These are phyloP conservation scores for Nidularia pulvinata DNA, from an alignment of 768 basidiomycete genomes.

Conservation along the genomic window DNA sequence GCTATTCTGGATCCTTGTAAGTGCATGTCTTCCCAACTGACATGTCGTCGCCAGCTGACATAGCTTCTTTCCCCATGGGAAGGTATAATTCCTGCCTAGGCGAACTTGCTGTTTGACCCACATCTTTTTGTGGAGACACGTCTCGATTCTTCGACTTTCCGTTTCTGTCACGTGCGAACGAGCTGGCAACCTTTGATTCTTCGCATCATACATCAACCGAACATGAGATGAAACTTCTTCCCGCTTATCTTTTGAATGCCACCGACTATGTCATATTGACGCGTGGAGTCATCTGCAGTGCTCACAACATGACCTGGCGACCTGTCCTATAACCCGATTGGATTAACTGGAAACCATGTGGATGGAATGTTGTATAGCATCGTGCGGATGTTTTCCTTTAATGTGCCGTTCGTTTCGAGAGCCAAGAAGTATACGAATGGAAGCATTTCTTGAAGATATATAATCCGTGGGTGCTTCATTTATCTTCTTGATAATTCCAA, in stretches of 20 bases:
- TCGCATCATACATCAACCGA: background rate
- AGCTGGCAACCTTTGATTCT: background rate
- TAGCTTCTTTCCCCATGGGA: too few species aligned
- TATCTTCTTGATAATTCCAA: background rate
- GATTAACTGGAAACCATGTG: background rate
- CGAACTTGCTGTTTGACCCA: too few species aligned
- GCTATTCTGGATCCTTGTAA: too few species aligned
- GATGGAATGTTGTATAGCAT: background rate
- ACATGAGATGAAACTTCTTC: background rate
- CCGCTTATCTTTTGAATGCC: background rate
- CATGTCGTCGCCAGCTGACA: too few species aligned
- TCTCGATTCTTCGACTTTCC: too few species aligned
- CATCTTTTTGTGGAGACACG: too few species aligned
- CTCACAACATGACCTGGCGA: background rate
- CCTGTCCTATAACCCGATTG: background rate
- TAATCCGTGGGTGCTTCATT: background rate
- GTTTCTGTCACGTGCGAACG: too few species aligned
- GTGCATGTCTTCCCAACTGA: too few species aligned
- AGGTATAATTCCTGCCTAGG: too few species aligned
- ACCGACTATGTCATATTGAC: background rate
- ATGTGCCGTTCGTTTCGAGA: background rate
- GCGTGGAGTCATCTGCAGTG: background rate
- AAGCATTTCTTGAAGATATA: slow-evolving; percentile 1
- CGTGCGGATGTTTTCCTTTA: background rate
- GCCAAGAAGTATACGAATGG: background rate